Evolutionary conservation across 768 basidiomycete species (phyloP), one percentile per base, ranked within the genome.

Genomic region (Suillus luteus): DNA sequence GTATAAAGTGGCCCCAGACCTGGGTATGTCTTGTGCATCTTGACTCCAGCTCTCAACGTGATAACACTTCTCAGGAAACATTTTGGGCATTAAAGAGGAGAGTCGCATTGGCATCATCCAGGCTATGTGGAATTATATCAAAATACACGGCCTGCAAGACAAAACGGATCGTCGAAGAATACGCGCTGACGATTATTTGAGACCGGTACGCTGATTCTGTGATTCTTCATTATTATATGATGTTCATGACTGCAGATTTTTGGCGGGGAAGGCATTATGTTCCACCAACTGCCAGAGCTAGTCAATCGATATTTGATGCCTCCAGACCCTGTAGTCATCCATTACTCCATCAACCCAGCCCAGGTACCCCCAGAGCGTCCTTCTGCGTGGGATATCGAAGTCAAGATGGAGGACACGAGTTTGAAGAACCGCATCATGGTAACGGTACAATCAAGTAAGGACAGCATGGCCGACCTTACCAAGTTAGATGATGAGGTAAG

Each of bases 61-160:
- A 59, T 24, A 37, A 17, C 19, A 40, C 22, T 6, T 10, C 38
- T 40, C 64, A 90, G 90, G 81, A 1, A 81, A 80, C 52, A 74
- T 95, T 14, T 80, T 98, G 44, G 89, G 87, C 22, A 83, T 95
- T 72, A 90, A 91, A 68, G 92, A 97, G 72, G 94, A 93, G 35
- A 93, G 91, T 41, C 85, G 93, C 35, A 79, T 89, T 27, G 92
- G 90, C 7, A 85, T 93, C 19, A 83, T 96, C 19, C 89, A 93
- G 62, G 85, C 91, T 0, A 73, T 97, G 12, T 99, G 96, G 96
- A 92, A 91, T 70, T 95, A 96, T 69, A 91, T 97, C 78, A 96
- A 95, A 73, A 79, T 89, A 15, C 82, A 94, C 67, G 85, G 86
- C 31, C 77, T 96, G 19, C 92, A 94, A 75, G 93, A 94, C 75